These are phyloP conservation scores for Penicillium longicatenatum DNA, from an alignment of 495 filamentous ascomycete genomes.

Conservation along the genomic window DNA sequence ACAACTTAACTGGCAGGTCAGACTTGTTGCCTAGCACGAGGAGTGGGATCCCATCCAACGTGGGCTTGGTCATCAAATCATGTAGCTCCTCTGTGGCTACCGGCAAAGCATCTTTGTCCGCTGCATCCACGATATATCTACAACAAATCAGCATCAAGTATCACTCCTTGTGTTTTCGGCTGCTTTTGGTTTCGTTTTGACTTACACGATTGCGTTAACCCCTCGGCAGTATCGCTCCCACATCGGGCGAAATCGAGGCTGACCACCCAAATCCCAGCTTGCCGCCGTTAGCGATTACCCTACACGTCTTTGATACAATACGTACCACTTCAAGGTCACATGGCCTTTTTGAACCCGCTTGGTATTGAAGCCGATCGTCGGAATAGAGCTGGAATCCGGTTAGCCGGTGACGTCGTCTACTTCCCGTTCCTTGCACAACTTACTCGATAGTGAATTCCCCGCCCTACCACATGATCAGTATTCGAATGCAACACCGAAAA, in stretches of 20 bases:
- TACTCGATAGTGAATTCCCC: conserved; percentile 99
- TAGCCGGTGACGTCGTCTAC: conserved; percentile 31
- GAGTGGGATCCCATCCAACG: conserved; percentile 85
- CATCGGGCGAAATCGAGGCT: conserved; percentile 97
- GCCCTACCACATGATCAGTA: conserved; percentile 61
- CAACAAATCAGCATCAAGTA: background rate
- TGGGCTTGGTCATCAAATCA: conserved; percentile 79
- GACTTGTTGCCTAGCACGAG: conserved; percentile 98
- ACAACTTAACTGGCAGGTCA: conserved; percentile 82
- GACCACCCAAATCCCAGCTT: conserved; percentile 95
- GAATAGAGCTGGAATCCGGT: conserved; percentile 78
- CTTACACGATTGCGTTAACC: conserved; percentile 94
- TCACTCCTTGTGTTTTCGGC: background rate
- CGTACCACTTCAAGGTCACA: conserved; percentile 94
- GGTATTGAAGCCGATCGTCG: conserved; percentile 98
- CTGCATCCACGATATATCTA: conserved; percentile 93
- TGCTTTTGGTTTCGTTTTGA: background rate
- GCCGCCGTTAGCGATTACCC: conserved; percentile 13
- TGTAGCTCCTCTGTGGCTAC: conserved; percentile 91
- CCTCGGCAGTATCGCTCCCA: conserved; percentile 98
- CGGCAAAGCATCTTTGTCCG: conserved; percentile 78
- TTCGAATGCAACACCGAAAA: background rate
- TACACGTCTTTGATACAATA: conserved; percentile 2
- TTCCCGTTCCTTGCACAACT: conserved; percentile 41
- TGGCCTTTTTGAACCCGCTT: conserved; percentile 97